Percentiles rank a stretch among this genome's conserved stretches.
Evolutionary conservation across 352 stramenopile genomes (phyloP).

Genomic region (Phytopythium mirpurense): DNA sequence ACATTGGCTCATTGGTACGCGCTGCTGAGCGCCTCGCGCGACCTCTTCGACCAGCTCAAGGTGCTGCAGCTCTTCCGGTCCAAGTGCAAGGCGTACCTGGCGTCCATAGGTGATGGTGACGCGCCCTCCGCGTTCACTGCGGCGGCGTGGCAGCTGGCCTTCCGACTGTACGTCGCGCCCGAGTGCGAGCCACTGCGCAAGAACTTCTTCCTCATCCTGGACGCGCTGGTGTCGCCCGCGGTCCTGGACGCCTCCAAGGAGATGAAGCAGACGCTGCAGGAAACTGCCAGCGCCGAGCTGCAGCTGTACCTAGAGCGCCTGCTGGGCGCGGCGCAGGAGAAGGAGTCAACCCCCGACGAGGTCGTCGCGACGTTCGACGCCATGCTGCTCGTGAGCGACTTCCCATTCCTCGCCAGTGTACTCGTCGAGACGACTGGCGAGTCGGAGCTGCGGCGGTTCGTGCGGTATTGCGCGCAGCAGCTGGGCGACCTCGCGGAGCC

Average conservation of each 20-base stretch:
- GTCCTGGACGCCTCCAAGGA: neutral
- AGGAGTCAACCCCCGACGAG: constrained; percentile 11
- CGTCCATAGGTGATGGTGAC: constrained; percentile 1
- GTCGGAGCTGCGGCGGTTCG: constrained; percentile 28
- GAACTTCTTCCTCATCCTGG: constrained; percentile 60
- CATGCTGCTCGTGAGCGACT: constrained; percentile 56
- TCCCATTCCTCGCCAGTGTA: constrained; percentile 43
- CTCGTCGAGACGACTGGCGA: constrained; percentile 25
- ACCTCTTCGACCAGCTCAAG: constrained; percentile 69
- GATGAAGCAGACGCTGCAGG: constrained; percentile 8
- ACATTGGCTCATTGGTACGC: constrained; percentile 41
- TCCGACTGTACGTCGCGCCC: constrained; percentile 47
- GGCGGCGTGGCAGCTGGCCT: constrained; percentile 47
- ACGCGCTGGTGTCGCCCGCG: constrained; percentile 23
- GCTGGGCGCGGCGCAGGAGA: constrained; percentile 13
- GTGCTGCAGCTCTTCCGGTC: constrained; percentile 67
- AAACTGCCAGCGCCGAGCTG: constrained; percentile 33
- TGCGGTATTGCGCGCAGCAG: constrained; percentile 51
- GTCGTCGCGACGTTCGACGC: constrained; percentile 39
- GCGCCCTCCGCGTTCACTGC: constrained; percentile 12
- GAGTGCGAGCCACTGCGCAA: constrained; percentile 44
- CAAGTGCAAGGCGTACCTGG: constrained; percentile 33
- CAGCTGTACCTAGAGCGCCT: constrained; percentile 27
- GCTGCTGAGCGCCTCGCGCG: constrained; percentile 23
- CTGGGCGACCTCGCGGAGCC: constrained; percentile 44